Base-by-base conservation (phyloP, 805 yeast species). In the Lipomyces yamanashiensis region DNA sequence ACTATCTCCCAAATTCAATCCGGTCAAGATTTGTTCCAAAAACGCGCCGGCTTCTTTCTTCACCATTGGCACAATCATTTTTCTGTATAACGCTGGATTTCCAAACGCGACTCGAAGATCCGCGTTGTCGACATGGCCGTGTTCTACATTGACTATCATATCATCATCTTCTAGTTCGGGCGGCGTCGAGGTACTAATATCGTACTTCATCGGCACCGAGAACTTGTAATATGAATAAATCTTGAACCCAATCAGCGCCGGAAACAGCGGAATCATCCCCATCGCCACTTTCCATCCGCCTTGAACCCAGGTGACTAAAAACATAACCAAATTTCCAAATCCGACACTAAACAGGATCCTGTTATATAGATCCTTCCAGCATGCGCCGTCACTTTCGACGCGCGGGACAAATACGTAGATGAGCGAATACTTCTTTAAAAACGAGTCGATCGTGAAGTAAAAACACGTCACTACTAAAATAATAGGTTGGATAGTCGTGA, bases 401-500 rank as follows among this genome's bases (percentile, higher is more conserved):
- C 76, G 75, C 7, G 80, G 77, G 39, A 69, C 71, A 58, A 68
- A 74, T 67, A 76, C 74, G 63, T 76, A 76, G 68, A 75, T 61
- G 19, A 78, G 61, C 54, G 69, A 63, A 65, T 77, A 77, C 67
- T 74, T 75, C 56, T 76, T 76, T 52, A 76, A 40, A 7, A 78
- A 73, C 1, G 70, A 57, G 36, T 76, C 76, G 9, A 76, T 44
- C 8, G 62, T 19, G 41, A 76, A 73, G 63, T 73, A 73, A 15
- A 75, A 63, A 4, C 75, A 71, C 21, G 74, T 61, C 17, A 75
- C 70, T 3, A 76, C 74, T 10, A 75, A 65, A 15, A 76, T 72
- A 15, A 77, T 67, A 2, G 80, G 80, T 68, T 77, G 80, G 49
- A 77, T 73, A 0, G 76, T 70, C 0, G 79, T 73, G 62, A 77